phyloP scores from a whole-genome alignment of 1,284 basidiomycete genomes.

The Chalciporus sp. region DNA sequence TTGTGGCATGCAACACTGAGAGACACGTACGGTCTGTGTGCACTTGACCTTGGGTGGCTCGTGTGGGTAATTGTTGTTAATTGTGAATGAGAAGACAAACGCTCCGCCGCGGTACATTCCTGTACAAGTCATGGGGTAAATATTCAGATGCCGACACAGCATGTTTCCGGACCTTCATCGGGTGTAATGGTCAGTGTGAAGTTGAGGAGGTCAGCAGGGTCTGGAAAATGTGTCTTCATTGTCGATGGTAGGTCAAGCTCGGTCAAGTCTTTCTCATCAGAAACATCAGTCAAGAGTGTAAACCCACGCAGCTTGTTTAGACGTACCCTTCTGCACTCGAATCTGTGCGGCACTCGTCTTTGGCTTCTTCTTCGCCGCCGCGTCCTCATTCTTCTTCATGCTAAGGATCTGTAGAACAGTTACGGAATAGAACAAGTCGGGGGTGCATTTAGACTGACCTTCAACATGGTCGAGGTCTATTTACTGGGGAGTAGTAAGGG shows the following conservation, averaged over 20 bases:
- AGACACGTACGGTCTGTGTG: conserved; percentile 77
- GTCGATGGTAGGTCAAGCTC: conserved; percentile 96
- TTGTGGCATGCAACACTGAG: background rate
- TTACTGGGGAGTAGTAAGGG: conserved; percentile 7
- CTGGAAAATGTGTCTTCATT: conserved; percentile 93
- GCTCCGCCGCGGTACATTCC: conserved; percentile 98
- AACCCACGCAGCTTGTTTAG: background rate
- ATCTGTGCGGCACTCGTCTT: conserved; percentile 98
- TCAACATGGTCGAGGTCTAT: conserved; percentile 40
- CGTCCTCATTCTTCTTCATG: conserved; percentile 97
- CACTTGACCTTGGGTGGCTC: conserved; percentile 99
- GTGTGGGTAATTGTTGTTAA: conserved; percentile 98
- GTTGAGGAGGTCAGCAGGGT: conserved; percentile 93
- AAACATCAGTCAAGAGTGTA: conserved; percentile 10
- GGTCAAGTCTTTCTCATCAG: conserved; percentile 75
- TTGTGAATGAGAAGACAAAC: conserved; percentile 92
- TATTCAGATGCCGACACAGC: background rate
- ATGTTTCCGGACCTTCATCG: conserved; percentile 79
- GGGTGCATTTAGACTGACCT: conserved; percentile 35
- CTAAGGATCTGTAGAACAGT: conserved; percentile 79
- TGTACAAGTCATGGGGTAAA: conserved; percentile 36
- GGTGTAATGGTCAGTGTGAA: conserved; percentile 95
- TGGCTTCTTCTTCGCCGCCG: conserved; percentile 92
- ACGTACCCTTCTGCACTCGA: conserved; percentile 93
- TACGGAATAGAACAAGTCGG: conserved; percentile 4